Conservation (phyloP, 2,329 filamentous ascomycete species). For the Aspergillus unguis region DNA sequence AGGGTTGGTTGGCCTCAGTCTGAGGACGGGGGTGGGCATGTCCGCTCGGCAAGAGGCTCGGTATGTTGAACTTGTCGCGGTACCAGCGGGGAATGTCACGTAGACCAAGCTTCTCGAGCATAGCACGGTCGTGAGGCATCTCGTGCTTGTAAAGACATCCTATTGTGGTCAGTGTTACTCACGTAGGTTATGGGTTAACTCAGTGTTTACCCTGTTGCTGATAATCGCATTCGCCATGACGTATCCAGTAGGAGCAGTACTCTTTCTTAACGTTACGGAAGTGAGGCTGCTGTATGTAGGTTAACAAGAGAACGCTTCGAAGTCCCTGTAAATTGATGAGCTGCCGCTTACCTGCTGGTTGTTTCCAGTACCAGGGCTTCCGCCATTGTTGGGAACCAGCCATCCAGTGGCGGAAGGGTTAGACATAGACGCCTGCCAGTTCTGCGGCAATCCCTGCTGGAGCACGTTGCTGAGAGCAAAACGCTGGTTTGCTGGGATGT, state of each 20-base stretch:
- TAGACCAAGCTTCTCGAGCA: constrained; percentile 68
- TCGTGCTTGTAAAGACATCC: constrained; percentile 86
- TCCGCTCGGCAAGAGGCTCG: constrained; percentile 26
- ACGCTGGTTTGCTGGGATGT: constrained; percentile 20
- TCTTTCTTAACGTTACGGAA: constrained; percentile 55
- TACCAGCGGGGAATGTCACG: constrained; percentile 56
- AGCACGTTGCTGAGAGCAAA: constrained; percentile 20
- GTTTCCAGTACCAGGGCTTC: constrained; percentile 10
- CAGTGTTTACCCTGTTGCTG: constrained; percentile 62
- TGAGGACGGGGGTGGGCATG: constrained; percentile 19
- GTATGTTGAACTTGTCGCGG: constrained; percentile 44
- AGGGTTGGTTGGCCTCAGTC: constrained; percentile 7
- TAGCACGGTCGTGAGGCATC: constrained; percentile 69
- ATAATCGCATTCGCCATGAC: constrained; percentile 79
- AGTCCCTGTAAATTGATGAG: neutral
- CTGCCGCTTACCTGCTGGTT: constrained; percentile 21
- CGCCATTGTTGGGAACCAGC: constrained; percentile 16
- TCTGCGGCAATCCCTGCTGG: constrained; percentile 21
- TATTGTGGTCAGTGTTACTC: constrained; percentile 15
- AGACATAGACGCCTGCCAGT: constrained; percentile 13
- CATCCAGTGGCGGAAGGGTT: constrained; percentile 14
- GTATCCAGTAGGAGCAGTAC: constrained; percentile 88
- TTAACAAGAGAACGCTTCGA: constrained; percentile 5
- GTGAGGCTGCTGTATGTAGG: constrained; percentile 9
- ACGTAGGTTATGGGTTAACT: neutral